phyloP scores from a whole-genome alignment of 1,284 basidiomycete genomes.

The Meripilus lineatus region DNA sequence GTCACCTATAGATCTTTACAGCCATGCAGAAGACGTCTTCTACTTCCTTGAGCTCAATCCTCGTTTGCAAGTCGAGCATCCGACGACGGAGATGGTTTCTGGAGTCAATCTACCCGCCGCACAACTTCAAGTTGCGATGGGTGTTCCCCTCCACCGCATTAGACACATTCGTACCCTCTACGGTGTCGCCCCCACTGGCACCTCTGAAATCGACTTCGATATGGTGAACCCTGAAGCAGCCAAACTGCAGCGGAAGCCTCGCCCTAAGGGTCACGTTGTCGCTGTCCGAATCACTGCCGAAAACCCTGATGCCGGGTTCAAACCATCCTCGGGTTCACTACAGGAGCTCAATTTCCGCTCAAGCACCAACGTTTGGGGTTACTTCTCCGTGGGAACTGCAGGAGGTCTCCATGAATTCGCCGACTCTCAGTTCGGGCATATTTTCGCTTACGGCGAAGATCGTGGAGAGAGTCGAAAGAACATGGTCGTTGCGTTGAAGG shows the following conservation, averaged over 20 bases:
- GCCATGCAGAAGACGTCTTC: slow-evolving; percentile 89
- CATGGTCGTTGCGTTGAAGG: slow-evolving; percentile 99
- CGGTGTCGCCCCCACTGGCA: slow-evolving; percentile 84
- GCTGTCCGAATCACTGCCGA: slow-evolving; percentile 99
- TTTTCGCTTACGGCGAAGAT: slow-evolving; percentile 98
- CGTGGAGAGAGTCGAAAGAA: slow-evolving; percentile 95
- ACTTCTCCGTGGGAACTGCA: slow-evolving; percentile 95
- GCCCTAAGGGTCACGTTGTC: slow-evolving; percentile 97
- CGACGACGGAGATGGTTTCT: slow-evolving; percentile 99
- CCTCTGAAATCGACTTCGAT: slow-evolving; percentile 96
- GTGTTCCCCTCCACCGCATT: slow-evolving; percentile 93
- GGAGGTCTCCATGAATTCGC: slow-evolving; percentile 99
- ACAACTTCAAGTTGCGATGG: slow-evolving; percentile 98
- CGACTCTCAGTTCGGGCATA: slow-evolving; percentile 98
- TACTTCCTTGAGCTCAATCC: slow-evolving; percentile 99
- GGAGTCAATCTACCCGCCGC: slow-evolving; percentile 98
- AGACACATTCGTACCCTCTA: slow-evolving; percentile 96
- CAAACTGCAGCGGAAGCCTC: slow-evolving; percentile 90
- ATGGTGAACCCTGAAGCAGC: slow-evolving; percentile 85
- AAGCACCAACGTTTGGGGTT: slow-evolving; percentile 98
- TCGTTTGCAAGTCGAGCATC: slow-evolving; percentile 99
- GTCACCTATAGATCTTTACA: slow-evolving; percentile 78
- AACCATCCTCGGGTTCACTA: slow-evolving; percentile 94
- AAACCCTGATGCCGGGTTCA: slow-evolving; percentile 99
- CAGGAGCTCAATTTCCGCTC: slow-evolving; percentile 99